Evolutionary conservation across 768 basidiomycete genomes (phyloP).

Genomic region (Gyrodon lividus): DNA sequence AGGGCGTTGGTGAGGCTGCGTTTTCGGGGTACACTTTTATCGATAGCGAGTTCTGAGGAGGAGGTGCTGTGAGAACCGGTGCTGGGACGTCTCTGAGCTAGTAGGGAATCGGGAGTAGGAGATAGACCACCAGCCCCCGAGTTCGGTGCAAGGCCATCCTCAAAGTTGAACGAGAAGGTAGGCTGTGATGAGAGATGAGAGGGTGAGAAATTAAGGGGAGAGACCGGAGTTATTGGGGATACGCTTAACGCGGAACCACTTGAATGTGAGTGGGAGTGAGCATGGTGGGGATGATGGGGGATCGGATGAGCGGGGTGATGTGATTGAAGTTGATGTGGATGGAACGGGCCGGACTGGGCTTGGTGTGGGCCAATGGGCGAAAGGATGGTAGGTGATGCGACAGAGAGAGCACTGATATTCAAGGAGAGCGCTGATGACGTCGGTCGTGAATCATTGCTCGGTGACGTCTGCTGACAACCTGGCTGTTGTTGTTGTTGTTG

Average conservation of each 20-base stretch:
- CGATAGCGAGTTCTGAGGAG: conserved; percentile 44
- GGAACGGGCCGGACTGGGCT: conserved; percentile 45
- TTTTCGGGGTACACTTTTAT: conserved; percentile 62
- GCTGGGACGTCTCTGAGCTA: conserved; percentile 36
- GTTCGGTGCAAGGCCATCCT: conserved; percentile 29
- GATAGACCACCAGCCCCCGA: conserved; percentile 21
- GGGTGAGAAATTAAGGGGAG: conserved; percentile 45
- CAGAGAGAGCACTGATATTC: conserved; percentile 65
- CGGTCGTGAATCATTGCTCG: conserved; percentile 15
- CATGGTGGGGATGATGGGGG: conserved; percentile 22
- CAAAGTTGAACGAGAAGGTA: conserved; percentile 54
- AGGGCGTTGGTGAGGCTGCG: conserved; percentile 56
- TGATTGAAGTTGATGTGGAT: conserved; percentile 59
- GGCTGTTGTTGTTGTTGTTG: no score
- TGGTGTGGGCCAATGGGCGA: conserved; percentile 58
- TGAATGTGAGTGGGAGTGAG: conserved; percentile 25
- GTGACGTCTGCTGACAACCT: conserved; percentile 12
- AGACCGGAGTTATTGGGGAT: conserved; percentile 59
- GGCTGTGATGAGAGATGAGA: conserved; percentile 43
- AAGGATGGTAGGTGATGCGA: conserved; percentile 63
- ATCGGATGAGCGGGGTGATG: conserved; percentile 45
- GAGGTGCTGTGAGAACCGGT: conserved; percentile 41
- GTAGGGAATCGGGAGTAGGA: conserved; percentile 30
- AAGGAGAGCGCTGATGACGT: conserved; percentile 52
- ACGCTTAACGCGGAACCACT: conserved; percentile 27